phyloP scores from a whole-genome alignment of 2,329 filamentous ascomycete genomes.

The Nectriaceae sp. region DNA sequence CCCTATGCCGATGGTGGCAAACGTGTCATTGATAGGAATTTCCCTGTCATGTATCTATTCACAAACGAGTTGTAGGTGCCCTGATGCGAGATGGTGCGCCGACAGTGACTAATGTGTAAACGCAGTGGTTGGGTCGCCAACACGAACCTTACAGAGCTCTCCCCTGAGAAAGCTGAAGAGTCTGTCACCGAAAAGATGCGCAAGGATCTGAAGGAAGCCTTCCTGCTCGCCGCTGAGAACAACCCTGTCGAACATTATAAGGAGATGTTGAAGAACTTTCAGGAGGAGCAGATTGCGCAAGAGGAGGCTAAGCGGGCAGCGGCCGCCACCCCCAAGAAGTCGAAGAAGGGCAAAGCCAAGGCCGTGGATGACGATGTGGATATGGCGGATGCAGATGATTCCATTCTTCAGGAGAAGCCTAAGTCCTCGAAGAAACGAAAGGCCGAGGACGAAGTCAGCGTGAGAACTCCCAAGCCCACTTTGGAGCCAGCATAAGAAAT shows the following conservation, averaged over 20 bases:
- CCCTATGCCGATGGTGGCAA: conserved; percentile 88
- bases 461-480: conserved; percentile 24
- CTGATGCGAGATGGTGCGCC: neutral
- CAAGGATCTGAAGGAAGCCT: conserved; percentile 78
- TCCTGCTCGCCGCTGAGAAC: conserved; percentile 75
- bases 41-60: conserved; percentile 90
- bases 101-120: conserved; percentile 7
- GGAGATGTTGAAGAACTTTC: conserved; percentile 69
- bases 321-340: conserved; percentile 41
- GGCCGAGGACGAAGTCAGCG: conserved; percentile 73
- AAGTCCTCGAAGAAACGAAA: conserved; percentile 72
- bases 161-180: conserved; percentile 69
- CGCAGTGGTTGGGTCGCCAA: conserved; percentile 88
- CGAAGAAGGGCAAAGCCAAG: conserved; percentile 51
- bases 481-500: neutral
- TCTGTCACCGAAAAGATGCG: conserved; percentile 74
- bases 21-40: conserved; percentile 81
- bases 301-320: conserved; percentile 47
- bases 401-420: conserved; percentile 59
- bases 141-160: conserved; percentile 75
- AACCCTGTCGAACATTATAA: conserved; percentile 84
- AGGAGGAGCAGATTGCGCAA: conserved; percentile 65
- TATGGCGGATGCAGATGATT: conserved; percentile 63
- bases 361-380: conserved; percentile 60
- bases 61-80: conserved; percentile 94